These are phyloP conservation scores for Leishmania tarentolae DNA, from an alignment of 208 protist species.

Conservation along the genomic window DNA sequence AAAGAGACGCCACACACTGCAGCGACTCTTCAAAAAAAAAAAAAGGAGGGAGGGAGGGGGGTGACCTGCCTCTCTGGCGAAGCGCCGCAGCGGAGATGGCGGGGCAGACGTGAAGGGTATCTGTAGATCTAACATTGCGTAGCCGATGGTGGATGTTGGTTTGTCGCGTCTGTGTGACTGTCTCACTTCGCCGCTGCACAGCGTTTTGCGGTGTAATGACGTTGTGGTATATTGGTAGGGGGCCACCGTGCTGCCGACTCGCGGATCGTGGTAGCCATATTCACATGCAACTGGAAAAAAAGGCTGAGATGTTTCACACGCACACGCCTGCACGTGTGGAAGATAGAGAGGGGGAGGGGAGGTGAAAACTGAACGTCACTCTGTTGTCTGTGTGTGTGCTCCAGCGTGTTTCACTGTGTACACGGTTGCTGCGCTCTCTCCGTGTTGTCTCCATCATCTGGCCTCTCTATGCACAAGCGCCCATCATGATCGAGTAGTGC, in stretches of 20 bases:
- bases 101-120: neutral
- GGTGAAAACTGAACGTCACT: too few species aligned
- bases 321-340: neutral
- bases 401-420: neutral
- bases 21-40: too few species aligned
- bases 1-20: neutral
- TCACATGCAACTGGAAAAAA: neutral
- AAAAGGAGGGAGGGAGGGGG: too few species aligned
- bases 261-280: neutral
- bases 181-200: neutral
- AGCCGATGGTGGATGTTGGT: neutral
- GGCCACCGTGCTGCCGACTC: neutral
- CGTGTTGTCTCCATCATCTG: neutral
- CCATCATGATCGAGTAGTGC: neutral
- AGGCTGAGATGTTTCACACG: neutral
- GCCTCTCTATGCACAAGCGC: neutral
- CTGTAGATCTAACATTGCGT: neutral
- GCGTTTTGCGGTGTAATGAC: neutral
- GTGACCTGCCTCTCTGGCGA: neutral
- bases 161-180: neutral
- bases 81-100: neutral
- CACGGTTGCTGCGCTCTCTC: neutral
- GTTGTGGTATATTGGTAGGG: neutral
- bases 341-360: neutral
- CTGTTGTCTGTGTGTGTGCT: neutral